Percentiles rank a stretch among this genome's conserved stretches.
Conservation (phyloP, 495 filamentous ascomycete genomes). For the Trichoderma parareesei region DNA sequence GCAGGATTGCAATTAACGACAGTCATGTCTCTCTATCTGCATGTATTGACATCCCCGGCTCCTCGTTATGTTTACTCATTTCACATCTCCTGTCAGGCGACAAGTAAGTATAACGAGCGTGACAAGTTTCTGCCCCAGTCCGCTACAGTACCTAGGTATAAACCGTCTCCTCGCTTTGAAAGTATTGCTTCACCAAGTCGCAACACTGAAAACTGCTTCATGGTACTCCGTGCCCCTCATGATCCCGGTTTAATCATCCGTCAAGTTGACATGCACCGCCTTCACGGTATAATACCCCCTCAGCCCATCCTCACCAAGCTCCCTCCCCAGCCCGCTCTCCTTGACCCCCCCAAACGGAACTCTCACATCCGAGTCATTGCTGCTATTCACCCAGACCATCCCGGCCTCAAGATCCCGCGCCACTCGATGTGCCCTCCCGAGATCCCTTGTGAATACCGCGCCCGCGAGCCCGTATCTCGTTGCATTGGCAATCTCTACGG, state of each 20-base stretch:
- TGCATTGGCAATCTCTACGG: constrained; percentile 75
- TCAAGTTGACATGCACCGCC: constrained; percentile 72
- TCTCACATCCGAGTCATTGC: constrained; percentile 64
- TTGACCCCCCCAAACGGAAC: constrained; percentile 92
- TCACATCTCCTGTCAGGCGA: too few species aligned
- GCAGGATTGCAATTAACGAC: too few species aligned
- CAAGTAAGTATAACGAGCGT: too few species aligned
- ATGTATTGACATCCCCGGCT: too few species aligned
- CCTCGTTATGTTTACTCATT: too few species aligned
- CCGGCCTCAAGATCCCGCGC: constrained; percentile 81
- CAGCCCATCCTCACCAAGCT: constrained; percentile 78
- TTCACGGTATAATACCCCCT: constrained; percentile 76
- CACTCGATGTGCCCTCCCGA: constrained; percentile 73
- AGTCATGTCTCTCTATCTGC: too few species aligned
- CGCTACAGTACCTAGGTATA: too few species aligned
- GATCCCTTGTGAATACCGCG: constrained; percentile 76
- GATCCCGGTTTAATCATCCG: background rate
- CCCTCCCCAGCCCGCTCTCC: constrained; percentile 87
- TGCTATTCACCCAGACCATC: constrained; percentile 96
- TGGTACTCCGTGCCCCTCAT: background rate
- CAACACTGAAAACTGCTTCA: too few species aligned
- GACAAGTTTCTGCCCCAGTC: too few species aligned
- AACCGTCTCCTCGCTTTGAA: too few species aligned
- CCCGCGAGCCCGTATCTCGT: constrained; percentile 83
- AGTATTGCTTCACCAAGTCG: too few species aligned